These are phyloP conservation scores for Trichoderma sp. DNA, from an alignment of 2,329 filamentous ascomycete species.

Conservation along the genomic window DNA sequence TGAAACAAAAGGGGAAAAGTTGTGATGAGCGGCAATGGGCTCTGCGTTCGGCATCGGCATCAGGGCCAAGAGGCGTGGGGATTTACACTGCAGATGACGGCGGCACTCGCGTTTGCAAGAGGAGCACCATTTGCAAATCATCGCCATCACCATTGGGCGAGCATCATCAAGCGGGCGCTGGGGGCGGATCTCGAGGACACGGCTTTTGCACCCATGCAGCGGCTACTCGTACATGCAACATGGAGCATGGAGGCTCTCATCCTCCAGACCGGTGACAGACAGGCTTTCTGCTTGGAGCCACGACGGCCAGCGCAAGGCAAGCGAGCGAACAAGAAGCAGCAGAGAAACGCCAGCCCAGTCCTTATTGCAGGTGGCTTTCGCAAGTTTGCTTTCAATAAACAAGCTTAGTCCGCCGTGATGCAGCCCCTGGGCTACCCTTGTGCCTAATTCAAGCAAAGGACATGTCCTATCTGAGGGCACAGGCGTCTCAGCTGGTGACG, in stretches of 20 bases:
- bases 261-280: not conserved
- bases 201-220: not conserved
- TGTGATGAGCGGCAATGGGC: not conserved
- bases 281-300: not conserved
- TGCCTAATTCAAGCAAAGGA: not conserved
- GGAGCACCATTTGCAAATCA: not conserved
- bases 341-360: not conserved
- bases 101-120: not conserved
- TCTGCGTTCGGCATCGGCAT: not conserved
- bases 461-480: not conserved
- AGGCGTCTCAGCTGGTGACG: slow-evolving; percentile 1
- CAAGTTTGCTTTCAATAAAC: not conserved
- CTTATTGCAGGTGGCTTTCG: not conserved
- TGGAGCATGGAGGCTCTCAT: not conserved
- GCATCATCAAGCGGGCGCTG: not conserved
- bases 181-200: not conserved
- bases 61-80: not conserved
- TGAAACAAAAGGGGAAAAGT: not conserved
- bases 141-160: not conserved
- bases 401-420: not conserved
- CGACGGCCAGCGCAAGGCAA: not conserved
- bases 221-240: not conserved
- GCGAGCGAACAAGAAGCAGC: not conserved
- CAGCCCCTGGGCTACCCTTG: not conserved
- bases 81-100: not conserved